A percentile compares a stretch with the other conserved stretches of the same genome.
Evolutionary conservation across 768 basidiomycete genomes (phyloP).

Genomic region (Kwoniella bestiolae): DNA sequence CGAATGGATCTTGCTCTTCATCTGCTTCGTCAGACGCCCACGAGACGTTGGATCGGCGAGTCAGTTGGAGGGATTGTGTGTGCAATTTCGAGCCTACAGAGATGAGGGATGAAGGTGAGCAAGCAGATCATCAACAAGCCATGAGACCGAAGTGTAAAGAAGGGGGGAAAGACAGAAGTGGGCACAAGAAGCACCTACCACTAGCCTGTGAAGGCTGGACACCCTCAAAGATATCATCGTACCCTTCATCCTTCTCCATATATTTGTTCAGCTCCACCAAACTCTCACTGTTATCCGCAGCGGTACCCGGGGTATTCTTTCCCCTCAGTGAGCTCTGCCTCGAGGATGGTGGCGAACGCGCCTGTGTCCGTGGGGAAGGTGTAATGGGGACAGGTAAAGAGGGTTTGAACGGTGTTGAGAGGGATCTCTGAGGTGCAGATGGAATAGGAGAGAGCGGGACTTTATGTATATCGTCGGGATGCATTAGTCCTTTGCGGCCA

Average conservation of each 20-base stretch:
- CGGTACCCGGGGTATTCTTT: slow-evolving; percentile 18
- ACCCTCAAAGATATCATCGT: slow-evolving; percentile 83
- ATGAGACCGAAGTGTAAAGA: too few relatives aligned
- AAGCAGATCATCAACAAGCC: too few relatives aligned
- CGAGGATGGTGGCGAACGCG: slow-evolving; percentile 35
- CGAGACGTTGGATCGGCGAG: slow-evolving; percentile 82
- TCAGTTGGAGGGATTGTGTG: slow-evolving; percentile 75
- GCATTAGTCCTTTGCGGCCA: slow-evolving; percentile 40
- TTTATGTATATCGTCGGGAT: slow-evolving; percentile 48
- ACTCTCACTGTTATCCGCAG: slow-evolving; percentile 9
- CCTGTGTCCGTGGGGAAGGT: slow-evolving; percentile 13
- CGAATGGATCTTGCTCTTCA: slow-evolving; percentile 88
- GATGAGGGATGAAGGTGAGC: too few relatives aligned
- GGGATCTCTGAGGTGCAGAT: slow-evolving; percentile 14
- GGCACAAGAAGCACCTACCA: slow-evolving; percentile 16
- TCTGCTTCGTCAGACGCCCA: slow-evolving; percentile 87
- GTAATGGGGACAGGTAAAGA: slow-evolving; percentile 28
- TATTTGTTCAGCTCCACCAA: slow-evolving; percentile 74
- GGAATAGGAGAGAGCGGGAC: slow-evolving; percentile 13
- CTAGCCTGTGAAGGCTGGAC: slow-evolving; percentile 60
- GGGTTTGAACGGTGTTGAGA: slow-evolving; percentile 20
- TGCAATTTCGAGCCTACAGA: neutral
- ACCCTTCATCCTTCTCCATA: slow-evolving; percentile 87
- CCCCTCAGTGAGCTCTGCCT: slow-evolving; percentile 41
- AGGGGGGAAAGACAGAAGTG: too few relatives aligned